These are phyloP conservation scores for Chaetomium strumarium DNA, from an alignment of 2,329 filamentous ascomycete species.

Conservation along the genomic window DNA sequence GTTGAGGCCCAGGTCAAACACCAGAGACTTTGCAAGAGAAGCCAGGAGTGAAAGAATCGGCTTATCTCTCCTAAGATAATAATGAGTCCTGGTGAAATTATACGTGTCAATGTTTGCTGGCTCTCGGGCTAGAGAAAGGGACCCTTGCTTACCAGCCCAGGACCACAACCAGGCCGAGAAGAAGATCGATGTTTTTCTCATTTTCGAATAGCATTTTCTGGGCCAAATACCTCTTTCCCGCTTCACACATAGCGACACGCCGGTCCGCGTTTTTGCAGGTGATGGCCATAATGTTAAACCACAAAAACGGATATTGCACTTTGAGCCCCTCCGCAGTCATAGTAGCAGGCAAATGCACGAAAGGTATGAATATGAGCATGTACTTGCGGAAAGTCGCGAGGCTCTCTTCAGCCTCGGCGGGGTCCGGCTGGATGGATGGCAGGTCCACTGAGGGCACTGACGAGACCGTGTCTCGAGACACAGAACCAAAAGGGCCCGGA, in stretches of 20 bases:
- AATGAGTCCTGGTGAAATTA: conserved; percentile 30
- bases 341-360: conserved; percentile 36
- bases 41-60: conserved; percentile 41
- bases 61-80: conserved; percentile 33
- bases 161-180: conserved; percentile 44
- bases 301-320: conserved; percentile 42
- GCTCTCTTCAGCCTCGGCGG: conserved; percentile 20
- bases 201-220: conserved; percentile 42
- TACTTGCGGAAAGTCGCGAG: conserved; percentile 38
- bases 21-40: conserved; percentile 38
- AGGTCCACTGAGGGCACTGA: neutral
- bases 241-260: conserved; percentile 36
- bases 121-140: neutral
- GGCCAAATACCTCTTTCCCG: conserved; percentile 39
- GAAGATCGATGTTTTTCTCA: conserved; percentile 47
- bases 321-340: conserved; percentile 36
- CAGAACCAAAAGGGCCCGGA: neutral
- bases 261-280: conserved; percentile 37
- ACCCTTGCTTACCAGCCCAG: conserved; percentile 37
- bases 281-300: conserved; percentile 44
- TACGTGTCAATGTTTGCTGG: neutral
- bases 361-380: conserved; percentile 39
- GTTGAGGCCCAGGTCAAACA: conserved; percentile 43
- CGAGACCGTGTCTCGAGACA: neutral
- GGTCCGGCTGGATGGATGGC: conserved; percentile 9